A percentile compares a stretch with the other conserved stretches of the same genome.
Evolutionary conservation across 2,329 filamentous ascomycete genomes (phyloP).

Genomic region (Didymella segeticola): DNA sequence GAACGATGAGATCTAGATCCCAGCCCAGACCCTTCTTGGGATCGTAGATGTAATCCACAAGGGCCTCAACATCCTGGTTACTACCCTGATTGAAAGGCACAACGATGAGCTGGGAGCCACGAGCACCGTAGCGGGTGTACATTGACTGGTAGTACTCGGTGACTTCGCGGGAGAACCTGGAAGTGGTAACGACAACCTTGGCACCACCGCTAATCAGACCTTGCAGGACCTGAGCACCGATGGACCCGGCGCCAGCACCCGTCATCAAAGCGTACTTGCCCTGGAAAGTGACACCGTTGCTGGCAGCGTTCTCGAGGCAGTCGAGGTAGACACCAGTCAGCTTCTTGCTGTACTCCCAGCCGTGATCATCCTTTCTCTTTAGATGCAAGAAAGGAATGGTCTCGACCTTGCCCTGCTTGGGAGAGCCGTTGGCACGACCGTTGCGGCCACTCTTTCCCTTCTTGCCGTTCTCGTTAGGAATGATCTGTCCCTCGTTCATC

Average conservation of each 20-base stretch:
- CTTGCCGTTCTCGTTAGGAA: constrained; percentile 84
- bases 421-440: constrained; percentile 58
- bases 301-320: constrained; percentile 87
- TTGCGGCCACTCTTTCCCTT: constrained; percentile 65
- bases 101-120: constrained; percentile 94
- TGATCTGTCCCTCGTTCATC: constrained; percentile 98
- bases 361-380: constrained; percentile 90
- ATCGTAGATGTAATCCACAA: constrained; percentile 96
- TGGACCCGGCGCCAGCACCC: constrained; percentile 95
- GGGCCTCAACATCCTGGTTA: constrained; percentile 94
- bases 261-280: constrained; percentile 98
- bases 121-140: constrained; percentile 92
- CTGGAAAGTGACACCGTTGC: constrained; percentile 85
- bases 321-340: constrained; percentile 92
- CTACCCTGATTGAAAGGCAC: constrained; percentile 99
- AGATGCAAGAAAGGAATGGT: constrained; percentile 97
- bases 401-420: constrained; percentile 87
- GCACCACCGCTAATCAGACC: constrained; percentile 96
- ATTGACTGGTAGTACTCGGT: constrained; percentile 99
- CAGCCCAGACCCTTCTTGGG: constrained; percentile 94
- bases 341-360: constrained; percentile 99
- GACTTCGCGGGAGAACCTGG: constrained; percentile 93
- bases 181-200: constrained; percentile 95
- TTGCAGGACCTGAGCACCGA: constrained; percentile 95
- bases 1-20: constrained; percentile 95